Base-by-base conservation (phyloP, 352 stramenopile genomes). In the Pythium rhizo-oryzae region DNA sequence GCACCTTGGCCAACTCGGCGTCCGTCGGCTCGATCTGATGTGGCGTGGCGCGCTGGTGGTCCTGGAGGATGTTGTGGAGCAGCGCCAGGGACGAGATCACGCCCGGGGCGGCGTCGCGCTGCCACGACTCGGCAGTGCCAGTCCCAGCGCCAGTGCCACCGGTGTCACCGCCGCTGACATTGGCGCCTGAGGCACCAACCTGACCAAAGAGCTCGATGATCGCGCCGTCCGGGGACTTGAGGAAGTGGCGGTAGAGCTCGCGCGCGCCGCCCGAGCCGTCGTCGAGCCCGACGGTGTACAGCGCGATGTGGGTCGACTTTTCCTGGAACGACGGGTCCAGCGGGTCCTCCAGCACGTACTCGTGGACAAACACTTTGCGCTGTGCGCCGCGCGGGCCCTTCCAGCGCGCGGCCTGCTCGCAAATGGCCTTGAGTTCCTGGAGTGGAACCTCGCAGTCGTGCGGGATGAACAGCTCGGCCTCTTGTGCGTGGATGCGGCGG, bases 131-230 rank as follows among this genome's bases (percentile, higher is more conserved):
- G 18, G 41, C 1, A 47, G 9, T n/a, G 41, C 41, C 5, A n/a
- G 41, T 9, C 15, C 37, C 37, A n/a, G n/a, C n/a, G n/a, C n/a
- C n/a, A 9, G 5, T 43, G 37, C 11, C 37, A 33, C 28, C 28
- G 6, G 3, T 33, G 28, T 6, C n/a, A n/a, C n/a, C n/a, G n/a
- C n/a, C n/a, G n/a, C n/a, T n/a, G n/a, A n/a, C n/a, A n/a, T n/a
- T 33, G 28, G 3, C 28, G 28, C 28, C 28, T 33, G 28, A 33
- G 28, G 28, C 28, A 33, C 70, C 77, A 30, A 89, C 59, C 46
- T 90, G 77, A 9, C 85, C 85, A 52, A 97, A 97, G 18, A 98
- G 63, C 71, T 98, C 92, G 15, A 97, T 52, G 43, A 98, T 91
- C 28, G 85, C 76, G 41, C 92, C 91, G 66, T 97, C 89, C 13